These are phyloP conservation scores for Saraca asoca DNA, from an alignment of 331 rosid genomes.

Conservation along the genomic window DNA sequence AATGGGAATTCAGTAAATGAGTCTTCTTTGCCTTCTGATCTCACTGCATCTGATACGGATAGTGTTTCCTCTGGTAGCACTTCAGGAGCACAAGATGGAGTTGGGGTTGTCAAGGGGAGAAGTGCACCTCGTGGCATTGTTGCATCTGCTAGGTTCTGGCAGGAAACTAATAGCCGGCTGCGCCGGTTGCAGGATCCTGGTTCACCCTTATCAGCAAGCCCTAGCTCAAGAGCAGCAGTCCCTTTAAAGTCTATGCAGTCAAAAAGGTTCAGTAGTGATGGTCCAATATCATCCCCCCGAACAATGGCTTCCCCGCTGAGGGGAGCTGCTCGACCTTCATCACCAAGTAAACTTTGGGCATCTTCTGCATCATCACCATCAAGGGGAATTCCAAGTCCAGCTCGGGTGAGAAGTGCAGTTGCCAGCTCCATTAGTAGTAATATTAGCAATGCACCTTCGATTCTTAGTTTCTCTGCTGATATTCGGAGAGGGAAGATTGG, in stretches of 20 bases:
- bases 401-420: constrained; percentile 70
- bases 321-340: constrained; percentile 73
- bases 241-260: constrained; percentile 57
- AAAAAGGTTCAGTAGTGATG: constrained; percentile 60
- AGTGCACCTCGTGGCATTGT: constrained; percentile 68
- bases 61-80: constrained; percentile 97
- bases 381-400: constrained; percentile 79
- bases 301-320: constrained; percentile 75
- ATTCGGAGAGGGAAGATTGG: constrained; percentile 95
- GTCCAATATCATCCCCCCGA: constrained; percentile 67
- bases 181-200: constrained; percentile 92
- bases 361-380: constrained; percentile 72
- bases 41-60: constrained; percentile 91
- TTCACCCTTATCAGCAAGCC: constrained; percentile 73
- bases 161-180: constrained; percentile 88
- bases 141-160: constrained; percentile 93
- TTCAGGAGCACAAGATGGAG: constrained; percentile 71
- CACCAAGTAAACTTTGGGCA: constrained; percentile 83
- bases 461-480: constrained; percentile 88
- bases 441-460: constrained; percentile 67
- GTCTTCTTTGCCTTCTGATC: constrained; percentile 71
- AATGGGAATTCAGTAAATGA: constrained; percentile 55
- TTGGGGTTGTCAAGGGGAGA: constrained; percentile 45
- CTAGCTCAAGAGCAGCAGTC: constrained; percentile 53
- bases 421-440: constrained; percentile 55